Percentiles rank a stretch among this genome's conserved stretches.
Conservation (phyloP, 495 filamentous ascomycete genomes). For the Lepidopterella palustris region DNA sequence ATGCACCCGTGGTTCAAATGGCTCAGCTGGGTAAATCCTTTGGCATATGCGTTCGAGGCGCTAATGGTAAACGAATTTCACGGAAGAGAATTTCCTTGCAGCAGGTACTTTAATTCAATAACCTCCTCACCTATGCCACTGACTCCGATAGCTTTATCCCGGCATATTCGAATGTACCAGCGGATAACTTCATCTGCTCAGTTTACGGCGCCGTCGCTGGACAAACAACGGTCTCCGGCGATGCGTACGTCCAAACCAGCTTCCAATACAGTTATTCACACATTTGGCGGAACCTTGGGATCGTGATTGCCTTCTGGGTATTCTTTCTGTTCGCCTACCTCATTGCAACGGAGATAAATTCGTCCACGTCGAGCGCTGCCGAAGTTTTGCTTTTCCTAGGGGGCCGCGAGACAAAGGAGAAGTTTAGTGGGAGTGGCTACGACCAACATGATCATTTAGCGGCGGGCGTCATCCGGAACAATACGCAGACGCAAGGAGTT, state of each 20-base stretch:
- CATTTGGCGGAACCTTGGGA: slow-evolving; percentile 64
- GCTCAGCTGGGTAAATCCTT: slow-evolving; percentile 69
- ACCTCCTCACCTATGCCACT: too few relatives aligned
- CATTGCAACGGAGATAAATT: slow-evolving; percentile 62
- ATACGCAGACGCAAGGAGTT: slow-evolving; percentile 42
- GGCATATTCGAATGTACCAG: not conserved
- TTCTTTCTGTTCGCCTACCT: slow-evolving; percentile 63
- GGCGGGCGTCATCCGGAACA: too few relatives aligned
- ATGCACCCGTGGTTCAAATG: slow-evolving; percentile 81
- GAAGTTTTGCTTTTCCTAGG: slow-evolving; percentile 58
- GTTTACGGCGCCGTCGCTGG: slow-evolving; percentile 52
- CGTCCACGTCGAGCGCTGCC: slow-evolving; percentile 69
- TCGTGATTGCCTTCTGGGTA: slow-evolving; percentile 58
- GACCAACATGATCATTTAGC: too few relatives aligned
- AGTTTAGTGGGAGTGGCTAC: too few relatives aligned
- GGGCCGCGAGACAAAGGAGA: too few relatives aligned
- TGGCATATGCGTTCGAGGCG: slow-evolving; percentile 65
- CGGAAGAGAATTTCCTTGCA: too few relatives aligned
- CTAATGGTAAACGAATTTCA: slow-evolving; percentile 51
- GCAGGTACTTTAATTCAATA: too few relatives aligned
- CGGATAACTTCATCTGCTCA: slow-evolving; percentile 35
- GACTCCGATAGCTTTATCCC: too few relatives aligned
- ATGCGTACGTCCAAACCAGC: slow-evolving; percentile 46
- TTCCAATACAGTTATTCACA: slow-evolving; percentile 53
- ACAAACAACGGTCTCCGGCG: slow-evolving; percentile 43